Conservation (phyloP, 495 filamentous ascomycete species). For the Hypoxylon fragiforme region DNA sequence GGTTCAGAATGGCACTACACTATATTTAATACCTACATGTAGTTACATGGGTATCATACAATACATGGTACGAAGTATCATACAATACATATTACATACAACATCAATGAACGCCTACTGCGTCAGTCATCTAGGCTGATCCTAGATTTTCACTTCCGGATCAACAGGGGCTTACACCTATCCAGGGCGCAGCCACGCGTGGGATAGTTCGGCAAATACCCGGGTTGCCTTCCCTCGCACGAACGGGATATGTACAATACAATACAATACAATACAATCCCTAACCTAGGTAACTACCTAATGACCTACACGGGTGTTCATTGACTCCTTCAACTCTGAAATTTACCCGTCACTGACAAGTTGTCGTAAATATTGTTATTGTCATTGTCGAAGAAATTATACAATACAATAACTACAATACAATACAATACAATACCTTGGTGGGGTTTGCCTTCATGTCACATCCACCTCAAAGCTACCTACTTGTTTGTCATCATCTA, state of each 20-base stretch:
- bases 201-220: slow-evolving; percentile 36
- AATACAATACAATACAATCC: too few relatives aligned
- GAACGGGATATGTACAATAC: slow-evolving; percentile 17
- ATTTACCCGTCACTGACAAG: background rate
- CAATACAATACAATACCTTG: too few relatives aligned
- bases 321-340: background rate
- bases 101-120: background rate
- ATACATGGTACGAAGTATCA: too few relatives aligned
- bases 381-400: too few relatives aligned
- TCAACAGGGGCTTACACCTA: slow-evolving; percentile 33
- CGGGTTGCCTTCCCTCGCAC: slow-evolving; percentile 32
- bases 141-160: slow-evolving; percentile 29
- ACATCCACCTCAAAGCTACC: slow-evolving; percentile 13
- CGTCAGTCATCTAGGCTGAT: slow-evolving; percentile 24
- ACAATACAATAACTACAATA: too few relatives aligned
- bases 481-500: too few relatives aligned
- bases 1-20: too few relatives aligned
- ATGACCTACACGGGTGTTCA: too few relatives aligned
- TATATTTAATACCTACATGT: too few relatives aligned
- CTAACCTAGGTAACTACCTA: too few relatives aligned
- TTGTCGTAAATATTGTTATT: background rate
- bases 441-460: slow-evolving; percentile 27
- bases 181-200: slow-evolving; percentile 29
- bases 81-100: too few relatives aligned
- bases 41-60: too few relatives aligned